phyloP scores from a whole-genome alignment of 768 basidiomycete genomes.

The Rhodotorula diobovata region DNA sequence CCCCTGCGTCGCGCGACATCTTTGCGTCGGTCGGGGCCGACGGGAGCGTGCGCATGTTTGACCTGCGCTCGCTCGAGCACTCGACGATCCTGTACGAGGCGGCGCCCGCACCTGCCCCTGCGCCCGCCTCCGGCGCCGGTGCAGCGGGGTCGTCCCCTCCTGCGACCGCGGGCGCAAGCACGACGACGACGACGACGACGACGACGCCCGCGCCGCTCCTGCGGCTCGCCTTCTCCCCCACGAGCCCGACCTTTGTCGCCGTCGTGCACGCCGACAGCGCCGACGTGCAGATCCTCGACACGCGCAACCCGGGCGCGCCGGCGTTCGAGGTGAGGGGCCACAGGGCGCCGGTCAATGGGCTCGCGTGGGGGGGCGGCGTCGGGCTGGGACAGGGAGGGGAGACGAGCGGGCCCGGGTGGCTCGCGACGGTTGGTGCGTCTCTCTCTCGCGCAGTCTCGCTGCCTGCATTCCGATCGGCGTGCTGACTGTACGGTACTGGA shows the following conservation, averaged over 20 bases:
- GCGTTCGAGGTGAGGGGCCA: slow-evolving; percentile 88
- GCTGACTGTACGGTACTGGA: too few relatives aligned
- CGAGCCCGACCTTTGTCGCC: slow-evolving; percentile 89
- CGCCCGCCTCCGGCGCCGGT: too few relatives aligned
- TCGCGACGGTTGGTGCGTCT: slow-evolving; percentile 28
- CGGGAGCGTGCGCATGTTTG: slow-evolving; percentile 91
- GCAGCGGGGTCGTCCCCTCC: too few relatives aligned
- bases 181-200: slow-evolving; percentile 66
- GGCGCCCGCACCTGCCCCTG: too few relatives aligned
- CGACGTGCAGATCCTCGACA: slow-evolving; percentile 89
- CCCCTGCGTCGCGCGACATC: slow-evolving; percentile 81
- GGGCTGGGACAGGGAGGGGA: slow-evolving; percentile 56
- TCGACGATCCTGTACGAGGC: slow-evolving; percentile 95
- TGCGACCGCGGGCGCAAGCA: slow-evolving; percentile 50
- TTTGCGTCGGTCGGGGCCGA: slow-evolving; percentile 98
- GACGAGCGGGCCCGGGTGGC: slow-evolving; percentile 76
- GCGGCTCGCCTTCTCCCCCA: slow-evolving; percentile 83
- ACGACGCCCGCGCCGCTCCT: slow-evolving; percentile 68
- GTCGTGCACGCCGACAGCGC: slow-evolving; percentile 91
- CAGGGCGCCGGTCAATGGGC: slow-evolving; percentile 71
- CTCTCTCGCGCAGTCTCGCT: not conserved
- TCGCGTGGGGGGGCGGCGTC: slow-evolving; percentile 77
- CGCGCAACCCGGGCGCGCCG: slow-evolving; percentile 91
- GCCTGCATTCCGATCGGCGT: too few relatives aligned
- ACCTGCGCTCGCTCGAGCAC: slow-evolving; percentile 91